Conservation (phyloP, 2,329 filamentous ascomycete species). For the Neofusicoccum kwambonambiense region DNA sequence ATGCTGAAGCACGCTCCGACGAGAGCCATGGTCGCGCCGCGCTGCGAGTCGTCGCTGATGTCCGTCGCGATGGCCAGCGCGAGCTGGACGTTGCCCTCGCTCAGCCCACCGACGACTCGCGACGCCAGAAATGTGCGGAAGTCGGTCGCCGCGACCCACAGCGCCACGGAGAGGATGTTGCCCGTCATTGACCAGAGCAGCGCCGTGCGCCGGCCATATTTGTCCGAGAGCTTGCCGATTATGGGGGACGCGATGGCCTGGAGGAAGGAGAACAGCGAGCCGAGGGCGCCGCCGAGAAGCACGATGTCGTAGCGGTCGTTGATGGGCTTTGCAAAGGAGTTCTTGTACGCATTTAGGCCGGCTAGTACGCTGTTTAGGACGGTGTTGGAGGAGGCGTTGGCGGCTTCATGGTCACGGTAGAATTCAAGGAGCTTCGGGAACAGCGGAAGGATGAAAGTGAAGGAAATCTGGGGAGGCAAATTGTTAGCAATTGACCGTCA, state of each 20-base stretch:
- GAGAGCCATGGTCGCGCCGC: conserved; percentile 91
- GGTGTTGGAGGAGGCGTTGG: conserved; percentile 52
- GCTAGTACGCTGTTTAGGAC: conserved; percentile 76
- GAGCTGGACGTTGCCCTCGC: conserved; percentile 94
- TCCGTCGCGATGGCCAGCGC: conserved; percentile 96
- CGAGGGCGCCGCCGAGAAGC: conserved; percentile 86
- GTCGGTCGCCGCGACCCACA: conserved; percentile 92
- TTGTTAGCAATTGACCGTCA: background rate
- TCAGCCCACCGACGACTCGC: conserved; percentile 85
- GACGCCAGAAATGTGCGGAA: conserved; percentile 96
- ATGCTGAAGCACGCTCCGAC: conserved; percentile 96
- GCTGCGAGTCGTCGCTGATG: conserved; percentile 80
- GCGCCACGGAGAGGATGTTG: conserved; percentile 87
- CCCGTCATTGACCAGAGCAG: conserved; percentile 89
- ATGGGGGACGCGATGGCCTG: conserved; percentile 90
- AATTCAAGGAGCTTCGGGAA: conserved; percentile 95
- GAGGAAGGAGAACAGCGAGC: conserved; percentile 88
- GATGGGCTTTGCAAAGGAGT: conserved; percentile 86
- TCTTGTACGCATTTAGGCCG: conserved; percentile 92
- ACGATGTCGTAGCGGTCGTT: conserved; percentile 97
- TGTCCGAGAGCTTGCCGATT: conserved; percentile 85
- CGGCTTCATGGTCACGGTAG: conserved; percentile 80
- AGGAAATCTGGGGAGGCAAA: conserved; percentile 70
- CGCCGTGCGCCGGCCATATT: conserved; percentile 80
- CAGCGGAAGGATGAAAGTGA: conserved; percentile 95